Percentiles rank a stretch among this genome's conserved stretches.
Evolutionary conservation across 2,329 filamentous ascomycete genomes (phyloP).

Genomic region (Colletotrichum cordylinicola): DNA sequence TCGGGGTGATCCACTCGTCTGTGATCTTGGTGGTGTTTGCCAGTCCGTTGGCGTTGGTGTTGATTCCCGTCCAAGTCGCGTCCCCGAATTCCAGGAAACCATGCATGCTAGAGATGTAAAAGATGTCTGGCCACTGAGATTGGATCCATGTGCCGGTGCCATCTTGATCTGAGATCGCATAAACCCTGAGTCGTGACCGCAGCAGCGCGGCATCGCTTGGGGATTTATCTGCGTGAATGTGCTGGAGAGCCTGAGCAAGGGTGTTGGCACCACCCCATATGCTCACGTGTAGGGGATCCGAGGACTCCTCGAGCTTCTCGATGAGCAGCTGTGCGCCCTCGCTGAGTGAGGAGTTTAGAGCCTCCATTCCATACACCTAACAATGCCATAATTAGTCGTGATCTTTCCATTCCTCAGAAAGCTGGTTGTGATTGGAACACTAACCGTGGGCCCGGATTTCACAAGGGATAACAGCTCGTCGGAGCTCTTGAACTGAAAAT

Average conservation of each 20-base stretch:
- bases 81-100: slow-evolving; percentile 59
- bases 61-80: slow-evolving; percentile 62
- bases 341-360: slow-evolving; percentile 33
- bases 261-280: slow-evolving; percentile 60
- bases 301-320: slow-evolving; percentile 26
- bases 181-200: slow-evolving; percentile 50
- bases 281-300: slow-evolving; percentile 53
- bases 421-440: neutral
- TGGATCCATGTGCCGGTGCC: slow-evolving; percentile 63
- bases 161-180: slow-evolving; percentile 65
- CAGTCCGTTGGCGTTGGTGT: slow-evolving; percentile 40
- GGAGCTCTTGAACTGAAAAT: neutral
- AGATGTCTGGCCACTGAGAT: slow-evolving; percentile 55
- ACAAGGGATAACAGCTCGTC: neutral
- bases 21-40: slow-evolving; percentile 52
- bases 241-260: slow-evolving; percentile 51
- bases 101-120: slow-evolving; percentile 61
- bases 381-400: neutral
- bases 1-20: slow-evolving; percentile 52
- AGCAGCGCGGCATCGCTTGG: slow-evolving; percentile 38
- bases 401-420: neutral
- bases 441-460: neutral
- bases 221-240: slow-evolving; percentile 31
- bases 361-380: slow-evolving; percentile 38
- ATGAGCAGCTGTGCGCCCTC: slow-evolving; percentile 49